phyloP scores from a whole-genome alignment of 768 basidiomycete genomes.

The Russula abietina region DNA sequence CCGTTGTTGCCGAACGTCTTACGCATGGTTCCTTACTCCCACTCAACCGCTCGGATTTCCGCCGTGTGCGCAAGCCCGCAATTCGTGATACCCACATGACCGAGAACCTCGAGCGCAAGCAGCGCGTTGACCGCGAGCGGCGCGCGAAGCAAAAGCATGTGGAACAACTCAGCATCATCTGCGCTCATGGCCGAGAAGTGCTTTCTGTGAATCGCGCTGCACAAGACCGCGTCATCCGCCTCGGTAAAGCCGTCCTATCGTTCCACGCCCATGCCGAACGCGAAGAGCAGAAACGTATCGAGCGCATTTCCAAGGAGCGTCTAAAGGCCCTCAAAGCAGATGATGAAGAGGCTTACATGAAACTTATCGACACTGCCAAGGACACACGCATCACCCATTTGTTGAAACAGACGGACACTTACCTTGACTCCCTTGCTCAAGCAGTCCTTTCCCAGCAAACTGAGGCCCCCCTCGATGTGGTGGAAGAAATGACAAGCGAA shows the following conservation, averaged over 20 bases:
- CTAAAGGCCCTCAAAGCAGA: slow-evolving; percentile 94
- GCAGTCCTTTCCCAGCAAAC: slow-evolving; percentile 91
- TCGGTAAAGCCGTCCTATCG: slow-evolving; percentile 72
- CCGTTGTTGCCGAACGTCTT: slow-evolving; percentile 79
- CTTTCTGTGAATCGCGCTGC: slow-evolving; percentile 53
- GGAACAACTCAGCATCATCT: slow-evolving; percentile 86
- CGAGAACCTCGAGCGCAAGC: slow-evolving; percentile 85
- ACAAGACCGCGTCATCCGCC: slow-evolving; percentile 49
- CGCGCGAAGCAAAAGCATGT: slow-evolving; percentile 95
- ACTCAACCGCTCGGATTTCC: slow-evolving; percentile 87
- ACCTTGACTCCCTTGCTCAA: slow-evolving; percentile 91
- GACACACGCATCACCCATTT: slow-evolving; percentile 98
- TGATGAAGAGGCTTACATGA: slow-evolving; percentile 99
- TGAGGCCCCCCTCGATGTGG: slow-evolving; percentile 41
- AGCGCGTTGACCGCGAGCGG: slow-evolving; percentile 86
- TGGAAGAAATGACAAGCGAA: slow-evolving; percentile 71
- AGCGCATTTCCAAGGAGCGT: slow-evolving; percentile 95
- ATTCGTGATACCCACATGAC: slow-evolving; percentile 86
- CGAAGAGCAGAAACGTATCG: slow-evolving; percentile 96
- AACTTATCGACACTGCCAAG: slow-evolving; percentile 97
- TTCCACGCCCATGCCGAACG: slow-evolving; percentile 92
- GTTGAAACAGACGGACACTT: slow-evolving; percentile 87
- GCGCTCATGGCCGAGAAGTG: slow-evolving; percentile 73
- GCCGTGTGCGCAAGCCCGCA: slow-evolving; percentile 76
- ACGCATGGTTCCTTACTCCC: slow-evolving; percentile 85